These are phyloP conservation scores for Raphanus hybrid DNA, from an alignment of 441 rosid species.

Conservation along the genomic window DNA sequence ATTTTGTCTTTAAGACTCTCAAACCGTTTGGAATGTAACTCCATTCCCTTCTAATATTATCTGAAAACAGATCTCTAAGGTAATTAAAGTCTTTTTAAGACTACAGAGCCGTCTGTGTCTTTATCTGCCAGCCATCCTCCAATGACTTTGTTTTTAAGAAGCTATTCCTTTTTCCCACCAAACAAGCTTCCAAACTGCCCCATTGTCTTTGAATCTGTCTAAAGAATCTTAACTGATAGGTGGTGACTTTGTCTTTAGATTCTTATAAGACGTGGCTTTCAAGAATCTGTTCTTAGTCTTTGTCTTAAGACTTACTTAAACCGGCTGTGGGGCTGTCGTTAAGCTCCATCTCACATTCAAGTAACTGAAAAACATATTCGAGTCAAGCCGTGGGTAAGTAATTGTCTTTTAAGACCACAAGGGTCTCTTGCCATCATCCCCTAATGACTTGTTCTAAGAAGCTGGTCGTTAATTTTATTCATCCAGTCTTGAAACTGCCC, in stretches of 20 bases:
- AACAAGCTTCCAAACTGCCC: neutral
- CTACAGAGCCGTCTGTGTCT: neutral
- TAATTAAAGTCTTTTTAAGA: neutral
- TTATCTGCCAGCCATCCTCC: neutral
- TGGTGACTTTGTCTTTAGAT: neutral
- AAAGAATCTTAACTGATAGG: neutral
- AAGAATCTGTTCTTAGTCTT: neutral
- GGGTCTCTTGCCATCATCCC: neutral
- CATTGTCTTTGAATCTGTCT: neutral
- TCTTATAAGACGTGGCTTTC: neutral
- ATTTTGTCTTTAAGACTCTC: neutral
- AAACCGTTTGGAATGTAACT: neutral
- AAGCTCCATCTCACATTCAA: too few relatives aligned
- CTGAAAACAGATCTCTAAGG: neutral
- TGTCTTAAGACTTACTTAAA: neutral
- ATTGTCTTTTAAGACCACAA: too few relatives aligned
- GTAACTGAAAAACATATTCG: neutral
- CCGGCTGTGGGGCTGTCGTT: too few relatives aligned
- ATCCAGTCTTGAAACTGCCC: neutral
- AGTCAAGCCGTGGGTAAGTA: neutral
- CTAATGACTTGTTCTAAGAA: too few relatives aligned
- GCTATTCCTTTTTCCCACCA: neutral
- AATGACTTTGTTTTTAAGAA: neutral
- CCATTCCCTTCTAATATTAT: neutral
- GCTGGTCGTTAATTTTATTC: too few relatives aligned